phyloP scores from a whole-genome alignment of 2,329 filamentous ascomycete genomes.

The Fusarium falciforme region DNA sequence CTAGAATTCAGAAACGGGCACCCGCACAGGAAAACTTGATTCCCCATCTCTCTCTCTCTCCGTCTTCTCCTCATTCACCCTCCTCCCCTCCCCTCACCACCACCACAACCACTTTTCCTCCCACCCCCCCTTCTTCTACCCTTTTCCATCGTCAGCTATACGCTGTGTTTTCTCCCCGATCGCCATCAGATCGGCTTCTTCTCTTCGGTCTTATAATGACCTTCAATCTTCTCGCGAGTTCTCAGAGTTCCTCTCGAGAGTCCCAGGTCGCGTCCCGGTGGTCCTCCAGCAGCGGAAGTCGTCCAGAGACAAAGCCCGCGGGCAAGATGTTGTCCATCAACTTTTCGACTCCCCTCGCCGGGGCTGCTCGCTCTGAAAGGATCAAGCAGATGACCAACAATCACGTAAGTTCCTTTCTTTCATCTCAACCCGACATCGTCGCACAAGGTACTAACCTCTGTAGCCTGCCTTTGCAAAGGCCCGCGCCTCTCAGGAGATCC shows the following conservation, averaged over 20 bases:
- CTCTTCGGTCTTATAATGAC: conserved; percentile 22
- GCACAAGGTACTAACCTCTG: background rate
- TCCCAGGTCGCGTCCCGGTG: conserved; percentile 26
- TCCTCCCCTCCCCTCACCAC: background rate
- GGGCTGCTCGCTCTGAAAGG: conserved; percentile 49
- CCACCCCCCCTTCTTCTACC: background rate
- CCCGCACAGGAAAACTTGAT: background rate
- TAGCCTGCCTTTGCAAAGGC: conserved; percentile 51
- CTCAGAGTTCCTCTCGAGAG: conserved; percentile 14
- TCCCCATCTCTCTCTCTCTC: conserved; percentile 8
- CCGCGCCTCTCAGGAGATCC: conserved; percentile 49
- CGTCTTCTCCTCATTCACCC: conserved; percentile 17
- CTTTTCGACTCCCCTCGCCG: conserved; percentile 54
- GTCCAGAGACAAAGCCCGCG: conserved; percentile 19
- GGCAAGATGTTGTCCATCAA: conserved; percentile 52
- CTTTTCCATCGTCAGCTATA: background rate
- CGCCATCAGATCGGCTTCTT: background rate
- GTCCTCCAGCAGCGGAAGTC: conserved; percentile 32
- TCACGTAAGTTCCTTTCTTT: conserved; percentile 47
- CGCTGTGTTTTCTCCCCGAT: background rate
- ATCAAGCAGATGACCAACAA: conserved; percentile 54
- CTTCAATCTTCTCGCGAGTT: conserved; percentile 11
- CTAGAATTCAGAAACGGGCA: conserved; percentile 4
- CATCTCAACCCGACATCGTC: background rate
- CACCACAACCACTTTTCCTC: conserved; percentile 1